Base-by-base conservation (phyloP, 1,139 yeast genomes). In the Pichia sp. region DNA sequence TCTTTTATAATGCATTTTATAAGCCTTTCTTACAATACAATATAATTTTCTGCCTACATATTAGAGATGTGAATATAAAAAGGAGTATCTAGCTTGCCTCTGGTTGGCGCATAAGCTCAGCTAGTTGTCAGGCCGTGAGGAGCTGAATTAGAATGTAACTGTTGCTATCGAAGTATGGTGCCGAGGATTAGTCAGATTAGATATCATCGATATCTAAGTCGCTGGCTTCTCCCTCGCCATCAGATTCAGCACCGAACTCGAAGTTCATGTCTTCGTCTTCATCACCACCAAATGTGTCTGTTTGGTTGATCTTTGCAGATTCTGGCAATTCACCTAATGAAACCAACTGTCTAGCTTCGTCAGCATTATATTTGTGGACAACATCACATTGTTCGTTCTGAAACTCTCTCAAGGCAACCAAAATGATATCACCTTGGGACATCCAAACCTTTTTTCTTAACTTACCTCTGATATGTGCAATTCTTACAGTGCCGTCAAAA, bases 371-470 rank as follows among this genome's bases (percentile, higher is more conserved):
- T 74, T 93, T 93, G 73, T 93, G 95, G 52, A 95, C 93, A 61
- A 95, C 98, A 70, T 95, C 99, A 76, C 97, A 95, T 71, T 87
- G 95, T 60, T 89, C 96, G 68, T 93, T 98, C 74, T 95, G 97
- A 83, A 93, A 95, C 67, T 95, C 99, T 79, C 99, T 89, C 66
- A 95, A 81, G 6, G 97, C 90, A 47, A 93, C 93, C 67, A 95
- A 77, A 62, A 95, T 90, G 64, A 95, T 95, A 69, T 95, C 99
- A 74, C 99, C 99, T 73, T 90, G 98, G 45, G 89, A 87, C 89
- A 95, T 91, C 99, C 99, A 95, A 58, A 91, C 98, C 82, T 93
- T 93, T 85, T 95, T 95, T 80, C 99, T 87, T 76, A 95, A 82
- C 72, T 95, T 95, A 63, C 99, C 99, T 79, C 99, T 87, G 67